Percentiles rank a stretch among this genome's conserved stretches.
Conservation (phyloP, 2,329 filamentous ascomycete genomes). For the Xylogone sp. region DNA sequence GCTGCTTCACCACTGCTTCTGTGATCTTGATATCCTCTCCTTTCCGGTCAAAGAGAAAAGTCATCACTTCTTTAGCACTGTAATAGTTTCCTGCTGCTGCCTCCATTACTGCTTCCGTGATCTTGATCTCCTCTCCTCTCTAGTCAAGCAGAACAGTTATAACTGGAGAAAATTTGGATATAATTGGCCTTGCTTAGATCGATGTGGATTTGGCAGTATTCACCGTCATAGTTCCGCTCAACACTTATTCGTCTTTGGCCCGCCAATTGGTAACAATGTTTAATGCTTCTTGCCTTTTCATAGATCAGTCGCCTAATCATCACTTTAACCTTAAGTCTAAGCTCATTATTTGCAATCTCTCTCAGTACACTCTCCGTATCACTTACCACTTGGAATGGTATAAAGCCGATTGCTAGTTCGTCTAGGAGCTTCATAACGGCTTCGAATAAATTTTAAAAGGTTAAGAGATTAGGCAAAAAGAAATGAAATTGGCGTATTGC, state of each 20-base stretch:
- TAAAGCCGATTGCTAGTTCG: background rate
- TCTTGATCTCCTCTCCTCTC: background rate
- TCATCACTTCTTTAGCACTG: conserved; percentile 2
- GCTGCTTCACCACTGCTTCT: conserved; percentile 3
- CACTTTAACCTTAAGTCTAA: too few relatives aligned
- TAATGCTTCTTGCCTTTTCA: too few relatives aligned
- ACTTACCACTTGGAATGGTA: background rate
- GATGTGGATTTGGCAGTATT: too few relatives aligned
- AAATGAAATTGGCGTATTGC: background rate
- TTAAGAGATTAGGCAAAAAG: background rate
- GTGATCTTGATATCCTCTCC: conserved; percentile 4
- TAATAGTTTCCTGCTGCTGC: conserved; percentile 2
- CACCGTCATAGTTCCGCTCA: too few relatives aligned
- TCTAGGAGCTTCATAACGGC: background rate
- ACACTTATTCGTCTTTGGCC: too few relatives aligned
- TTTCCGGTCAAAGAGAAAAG: background rate
- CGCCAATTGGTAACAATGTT: too few relatives aligned
- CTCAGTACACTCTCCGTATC: background rate
- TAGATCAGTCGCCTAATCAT: too few relatives aligned
- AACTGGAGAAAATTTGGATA: too few relatives aligned
- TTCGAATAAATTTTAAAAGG: background rate
- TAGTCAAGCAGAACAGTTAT: background rate
- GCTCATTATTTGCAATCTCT: background rate
- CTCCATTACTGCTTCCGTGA: conserved; percentile 5
- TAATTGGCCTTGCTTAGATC: too few relatives aligned